Base-by-base conservation (phyloP, 1,284 basidiomycete genomes). In the Ustilago curta region DNA sequence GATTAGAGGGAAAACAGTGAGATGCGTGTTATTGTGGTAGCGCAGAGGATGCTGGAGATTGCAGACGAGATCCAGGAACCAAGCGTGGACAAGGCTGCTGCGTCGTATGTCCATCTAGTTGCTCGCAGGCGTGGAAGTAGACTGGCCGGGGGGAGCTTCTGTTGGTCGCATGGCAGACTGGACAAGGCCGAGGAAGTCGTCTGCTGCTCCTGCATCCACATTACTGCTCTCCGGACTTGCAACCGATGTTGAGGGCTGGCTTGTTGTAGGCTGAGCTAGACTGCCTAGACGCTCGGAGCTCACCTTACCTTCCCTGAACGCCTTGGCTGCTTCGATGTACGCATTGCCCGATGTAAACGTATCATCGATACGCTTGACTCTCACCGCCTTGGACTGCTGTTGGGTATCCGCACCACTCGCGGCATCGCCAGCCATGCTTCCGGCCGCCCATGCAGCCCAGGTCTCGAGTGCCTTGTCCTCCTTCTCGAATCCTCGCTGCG, bases 401-500 rank as follows among this genome's bases (percentile, higher is more conserved):
- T 59, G 63, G 44, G 48, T 57, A 32, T 71, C 65, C 18, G 58
- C 54, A 8, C 58, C 60, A 19, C 25, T 61, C 21, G 56, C 47
- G 4, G 57, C 54, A 42, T 64, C 68, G 9, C 35, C 48, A n/a
- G 35, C 32, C 43, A 53, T 40, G 25, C 62, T 66, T n/a, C 62
- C 69, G 9, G 66, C 53, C 32, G 70, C 63, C 57, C 70, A 70
- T 9, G 47, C 71, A n/a, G 78, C 80, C 75, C 80, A 80, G 39
- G 76, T 62, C 53, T 63, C 74, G 48, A 82, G 70, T 50, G 74
- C 77, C 45, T 70, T 71, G 25, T 70, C 65, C 62, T 82, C 80
- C 64, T 79, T 80, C 21, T 67, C 65, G 31, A 78, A 81, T 55
- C 79, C 80, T 37, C 79, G 71, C 47, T 77, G 67, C 31, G 78